A percentile compares a stretch with the other conserved stretches of the same genome.
phyloP scores from a whole-genome alignment of 768 basidiomycete genomes.

The Asterophora lycoperdoides region DNA sequence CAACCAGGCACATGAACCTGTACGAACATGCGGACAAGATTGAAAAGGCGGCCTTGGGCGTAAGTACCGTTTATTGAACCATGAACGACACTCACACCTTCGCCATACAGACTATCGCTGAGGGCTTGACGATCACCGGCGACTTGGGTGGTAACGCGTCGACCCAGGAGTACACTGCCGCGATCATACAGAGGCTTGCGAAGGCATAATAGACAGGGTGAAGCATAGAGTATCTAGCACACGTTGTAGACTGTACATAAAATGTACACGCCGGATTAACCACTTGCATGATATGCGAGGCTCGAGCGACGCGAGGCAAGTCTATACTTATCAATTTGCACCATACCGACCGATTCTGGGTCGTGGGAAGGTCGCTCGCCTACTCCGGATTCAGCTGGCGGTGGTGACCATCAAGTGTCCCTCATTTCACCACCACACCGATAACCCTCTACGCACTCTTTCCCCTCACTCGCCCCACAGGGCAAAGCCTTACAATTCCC shows the following conservation, averaged over 20 bases:
- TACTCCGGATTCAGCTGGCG: slow-evolving; percentile 23
- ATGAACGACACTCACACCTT: slow-evolving; percentile 4
- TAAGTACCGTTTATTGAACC: slow-evolving; percentile 37
- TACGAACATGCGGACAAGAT: slow-evolving; percentile 81
- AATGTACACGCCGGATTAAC: slow-evolving; percentile 2
- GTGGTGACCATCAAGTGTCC: slow-evolving; percentile 40
- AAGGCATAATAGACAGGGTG: slow-evolving; percentile 14
- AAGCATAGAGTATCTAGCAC: slow-evolving; percentile 13
- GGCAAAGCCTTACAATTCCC: slow-evolving; percentile 55
- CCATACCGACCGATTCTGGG: slow-evolving; percentile 2
- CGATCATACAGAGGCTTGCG: slow-evolving; percentile 74
- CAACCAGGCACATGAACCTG: slow-evolving; percentile 87
- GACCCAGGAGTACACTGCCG: slow-evolving; percentile 84
- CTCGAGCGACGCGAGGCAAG: not conserved
- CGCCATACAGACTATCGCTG: slow-evolving; percentile 82
- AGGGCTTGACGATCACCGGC: slow-evolving; percentile 92
- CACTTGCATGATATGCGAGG: slow-evolving; percentile 9
- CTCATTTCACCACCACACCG: slow-evolving; percentile 45
- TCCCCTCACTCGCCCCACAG: slow-evolving; percentile 84
- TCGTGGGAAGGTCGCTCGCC: slow-evolving; percentile 36
- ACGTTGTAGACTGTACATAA: slow-evolving; percentile 6
- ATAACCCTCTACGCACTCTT: slow-evolving; percentile 46
- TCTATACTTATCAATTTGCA: not conserved
- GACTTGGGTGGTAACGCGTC: slow-evolving; percentile 92
- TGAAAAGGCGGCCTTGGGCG: slow-evolving; percentile 84